These are phyloP conservation scores for Aspergillus affinis DNA, from an alignment of 495 filamentous ascomycete genomes.

Conservation along the genomic window DNA sequence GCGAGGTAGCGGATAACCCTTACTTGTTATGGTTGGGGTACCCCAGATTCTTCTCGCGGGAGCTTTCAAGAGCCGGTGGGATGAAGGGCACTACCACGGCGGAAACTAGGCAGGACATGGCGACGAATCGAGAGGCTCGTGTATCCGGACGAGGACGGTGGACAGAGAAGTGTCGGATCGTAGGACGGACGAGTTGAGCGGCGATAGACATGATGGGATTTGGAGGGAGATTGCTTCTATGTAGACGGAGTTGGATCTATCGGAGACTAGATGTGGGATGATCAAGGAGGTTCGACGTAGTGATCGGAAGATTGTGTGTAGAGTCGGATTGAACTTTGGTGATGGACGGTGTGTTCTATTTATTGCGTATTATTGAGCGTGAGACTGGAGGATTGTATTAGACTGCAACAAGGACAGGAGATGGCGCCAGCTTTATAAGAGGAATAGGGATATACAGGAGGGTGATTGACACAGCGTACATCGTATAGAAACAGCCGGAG, in stretches of 20 bases:
- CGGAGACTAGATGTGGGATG: not conserved
- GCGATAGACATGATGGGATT: conserved; percentile 29
- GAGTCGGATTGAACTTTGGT: too few relatives aligned
- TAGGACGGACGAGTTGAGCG: conserved; percentile 35
- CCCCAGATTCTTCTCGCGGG: conserved; percentile 36
- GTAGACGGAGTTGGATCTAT: not conserved
- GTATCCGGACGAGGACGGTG: conserved; percentile 40
- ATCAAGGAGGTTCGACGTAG: not conserved
- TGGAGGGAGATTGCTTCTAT: conserved; percentile 1
- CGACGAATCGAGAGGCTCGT: conserved; percentile 39
- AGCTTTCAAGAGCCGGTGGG: conserved; percentile 47
- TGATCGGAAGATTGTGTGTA: too few relatives aligned
- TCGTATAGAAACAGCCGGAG: not conserved
- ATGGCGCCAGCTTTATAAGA: not conserved
- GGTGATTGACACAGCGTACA: not conserved
- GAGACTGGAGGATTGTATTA: not conserved
- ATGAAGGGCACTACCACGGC: conserved; percentile 47
- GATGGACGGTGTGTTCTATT: too few relatives aligned
- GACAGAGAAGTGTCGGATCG: conserved; percentile 47
- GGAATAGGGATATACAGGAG: not conserved
- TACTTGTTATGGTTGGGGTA: conserved; percentile 41
- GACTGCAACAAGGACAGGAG: not conserved
- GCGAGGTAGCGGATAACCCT: conserved; percentile 12
- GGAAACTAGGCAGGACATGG: conserved; percentile 40
- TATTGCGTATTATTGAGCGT: too few relatives aligned